Percentiles rank a stretch among this genome's conserved stretches.
Conservation (phyloP, 805 yeast species). For the Teunomyces cretensis region DNA sequence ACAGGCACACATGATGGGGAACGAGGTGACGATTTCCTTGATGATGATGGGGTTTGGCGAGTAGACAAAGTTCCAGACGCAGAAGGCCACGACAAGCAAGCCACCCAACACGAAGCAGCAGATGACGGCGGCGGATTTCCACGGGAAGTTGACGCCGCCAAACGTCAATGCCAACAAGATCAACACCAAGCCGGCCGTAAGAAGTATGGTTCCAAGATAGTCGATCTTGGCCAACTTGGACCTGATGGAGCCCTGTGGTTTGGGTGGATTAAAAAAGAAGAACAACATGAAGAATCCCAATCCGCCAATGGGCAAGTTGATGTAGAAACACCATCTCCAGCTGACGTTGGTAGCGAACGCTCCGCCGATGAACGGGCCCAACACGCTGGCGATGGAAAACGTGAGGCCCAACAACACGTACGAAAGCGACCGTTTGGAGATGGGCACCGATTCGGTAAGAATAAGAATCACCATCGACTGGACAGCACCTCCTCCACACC, state of each 20-base stretch:
- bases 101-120: slow-evolving; percentile 49
- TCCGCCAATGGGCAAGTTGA: slow-evolving; percentile 69
- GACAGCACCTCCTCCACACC: slow-evolving; percentile 71
- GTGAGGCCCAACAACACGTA: slow-evolving; percentile 41
- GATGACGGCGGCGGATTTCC: slow-evolving; percentile 58
- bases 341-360: slow-evolving; percentile 55
- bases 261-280: slow-evolving; percentile 48
- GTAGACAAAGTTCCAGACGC: slow-evolving; percentile 40
- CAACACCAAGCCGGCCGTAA: slow-evolving; percentile 45
- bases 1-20: slow-evolving; percentile 38
- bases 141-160: slow-evolving; percentile 52
- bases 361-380: slow-evolving; percentile 70
- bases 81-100: slow-evolving; percentile 30
- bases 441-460: slow-evolving; percentile 54
- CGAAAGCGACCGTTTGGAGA: slow-evolving; percentile 35
- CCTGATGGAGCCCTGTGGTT: slow-evolving; percentile 36
- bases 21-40: slow-evolving; percentile 35
- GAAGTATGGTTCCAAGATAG: slow-evolving; percentile 46
- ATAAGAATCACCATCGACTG: slow-evolving; percentile 58
- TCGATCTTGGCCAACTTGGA: slow-evolving; percentile 46
- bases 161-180: slow-evolving; percentile 51
- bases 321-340: slow-evolving; percentile 81
- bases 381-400: slow-evolving; percentile 50
- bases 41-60: slow-evolving; percentile 50
- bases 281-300: slow-evolving; percentile 38